Percentiles rank a stretch among this genome's conserved stretches.
These are phyloP conservation scores for Grifola frondosa DNA, from an alignment of 1,284 basidiomycete genomes.

Conservation along the genomic window DNA sequence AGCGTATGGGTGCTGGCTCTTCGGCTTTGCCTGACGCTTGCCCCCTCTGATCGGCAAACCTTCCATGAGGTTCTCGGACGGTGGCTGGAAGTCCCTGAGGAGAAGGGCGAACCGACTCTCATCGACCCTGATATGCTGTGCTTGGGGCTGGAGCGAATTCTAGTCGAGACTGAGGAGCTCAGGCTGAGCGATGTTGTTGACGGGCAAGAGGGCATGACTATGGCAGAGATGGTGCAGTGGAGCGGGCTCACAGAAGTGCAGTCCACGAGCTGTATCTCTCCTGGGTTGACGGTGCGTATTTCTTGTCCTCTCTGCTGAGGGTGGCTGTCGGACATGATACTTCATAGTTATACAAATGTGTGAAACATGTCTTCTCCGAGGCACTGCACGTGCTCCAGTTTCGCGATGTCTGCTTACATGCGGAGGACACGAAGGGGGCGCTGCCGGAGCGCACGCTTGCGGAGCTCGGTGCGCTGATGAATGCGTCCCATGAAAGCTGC, in stretches of 20 bases:
- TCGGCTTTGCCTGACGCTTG: constrained; percentile 47
- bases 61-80: constrained; percentile 46
- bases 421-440: constrained; percentile 21
- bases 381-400: constrained; percentile 78
- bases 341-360: constrained; percentile 81
- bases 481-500: constrained; percentile 75
- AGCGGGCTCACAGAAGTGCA: constrained; percentile 54
- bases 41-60: constrained; percentile 40
- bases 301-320: not conserved
- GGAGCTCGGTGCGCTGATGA: constrained; percentile 73
- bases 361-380: constrained; percentile 76
- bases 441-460: constrained; percentile 33
- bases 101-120: too few relatives aligned
- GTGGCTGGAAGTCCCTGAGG: constrained; percentile 50
- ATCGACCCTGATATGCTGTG: constrained; percentile 45
- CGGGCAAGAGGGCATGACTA: constrained; percentile 56
- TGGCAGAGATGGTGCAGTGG: constrained; percentile 71
- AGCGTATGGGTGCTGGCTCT: constrained; percentile 72
- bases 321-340: constrained; percentile 39
- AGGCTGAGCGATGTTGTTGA: constrained; percentile 35
- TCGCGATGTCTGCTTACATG: constrained; percentile 60
- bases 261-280: constrained; percentile 68
- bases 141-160: constrained; percentile 47
- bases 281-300: constrained; percentile 74
- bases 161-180: constrained; percentile 52